Evolutionary conservation across 23 red algal genomes (phyloP).

Genomic region (Gracilariopsis chorda): DNA sequence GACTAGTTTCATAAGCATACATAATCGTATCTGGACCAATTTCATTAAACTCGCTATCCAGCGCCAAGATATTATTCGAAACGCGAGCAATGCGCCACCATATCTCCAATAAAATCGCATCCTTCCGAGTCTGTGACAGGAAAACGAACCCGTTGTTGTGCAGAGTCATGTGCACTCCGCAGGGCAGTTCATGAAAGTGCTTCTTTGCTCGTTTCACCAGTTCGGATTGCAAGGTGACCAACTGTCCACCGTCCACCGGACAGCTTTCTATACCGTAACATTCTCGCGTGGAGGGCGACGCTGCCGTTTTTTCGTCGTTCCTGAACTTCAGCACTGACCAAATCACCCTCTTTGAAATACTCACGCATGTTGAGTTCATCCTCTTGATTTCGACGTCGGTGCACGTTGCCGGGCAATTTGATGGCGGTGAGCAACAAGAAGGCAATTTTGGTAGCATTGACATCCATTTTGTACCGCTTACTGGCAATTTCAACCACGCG

Average conservation of each 20-base stretch:
- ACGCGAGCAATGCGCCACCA: slow-evolving; percentile 51
- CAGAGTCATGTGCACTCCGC: slow-evolving; percentile 72
- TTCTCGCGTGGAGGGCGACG: slow-evolving; percentile 91
- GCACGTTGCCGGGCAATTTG: slow-evolving; percentile 83
- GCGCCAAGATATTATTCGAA: slow-evolving; percentile 70
- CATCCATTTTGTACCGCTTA: slow-evolving; percentile 83
- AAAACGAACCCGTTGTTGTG: slow-evolving; percentile 97
- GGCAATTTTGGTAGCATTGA: slow-evolving; percentile 79
- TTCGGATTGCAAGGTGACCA: slow-evolving; percentile 71
- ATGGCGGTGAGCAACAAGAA: slow-evolving; percentile 84
- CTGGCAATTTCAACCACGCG: slow-evolving; percentile 71
- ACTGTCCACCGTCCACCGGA: slow-evolving; percentile 25
- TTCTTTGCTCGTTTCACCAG: slow-evolving; percentile 87
- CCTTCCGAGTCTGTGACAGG: slow-evolving; percentile 38
- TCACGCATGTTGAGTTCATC: slow-evolving; percentile 98
- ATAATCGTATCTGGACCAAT: slow-evolving; percentile 86
- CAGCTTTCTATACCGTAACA: slow-evolving; percentile 72
- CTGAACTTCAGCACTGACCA: slow-evolving; percentile 94
- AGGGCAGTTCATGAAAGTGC: slow-evolving; percentile 68
- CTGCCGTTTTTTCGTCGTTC: slow-evolving; percentile 79
- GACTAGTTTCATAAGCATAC: slow-evolving; percentile 33
- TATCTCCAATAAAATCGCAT: slow-evolving; percentile 4
- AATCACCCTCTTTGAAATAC: slow-evolving; percentile 82
- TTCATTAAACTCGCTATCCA: slow-evolving; percentile 72
- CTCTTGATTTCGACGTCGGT: slow-evolving; percentile 81